Evolutionary conservation across 129 eudicot species (phyloP).

Genomic region (Rutidosis leptorrhynchoides): DNA sequence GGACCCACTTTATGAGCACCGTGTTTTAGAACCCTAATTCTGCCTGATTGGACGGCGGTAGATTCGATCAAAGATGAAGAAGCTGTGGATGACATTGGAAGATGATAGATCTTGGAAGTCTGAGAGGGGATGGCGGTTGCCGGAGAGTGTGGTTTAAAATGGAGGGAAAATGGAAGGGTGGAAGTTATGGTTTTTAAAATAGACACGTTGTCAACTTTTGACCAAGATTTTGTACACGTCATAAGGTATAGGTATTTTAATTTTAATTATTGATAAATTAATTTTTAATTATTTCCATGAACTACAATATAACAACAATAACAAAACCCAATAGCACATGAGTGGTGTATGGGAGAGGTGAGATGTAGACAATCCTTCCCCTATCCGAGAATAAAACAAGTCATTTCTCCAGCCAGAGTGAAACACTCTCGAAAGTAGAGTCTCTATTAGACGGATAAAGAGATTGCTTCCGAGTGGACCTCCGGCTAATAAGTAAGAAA

Average conservation of each 20-base stretch:
- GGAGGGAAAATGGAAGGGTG: constrained; percentile 47
- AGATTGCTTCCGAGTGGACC: too few relatives aligned
- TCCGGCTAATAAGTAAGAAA: too few relatives aligned
- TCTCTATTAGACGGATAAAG: too few relatives aligned
- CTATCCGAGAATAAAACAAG: too few relatives aligned
- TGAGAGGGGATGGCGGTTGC: constrained; percentile 6
- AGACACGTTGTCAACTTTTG: constrained; percentile 44
- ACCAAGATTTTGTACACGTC: constrained; percentile 23
- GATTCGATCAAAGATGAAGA: constrained; percentile 28
- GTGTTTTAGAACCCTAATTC: constrained; percentile 66
- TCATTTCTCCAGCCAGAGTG: too few relatives aligned
- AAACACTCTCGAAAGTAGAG: too few relatives aligned
- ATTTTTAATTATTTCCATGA: too few relatives aligned
- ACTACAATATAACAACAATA: too few relatives aligned
- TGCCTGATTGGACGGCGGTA: constrained; percentile 59
- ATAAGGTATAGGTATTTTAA: not conserved
- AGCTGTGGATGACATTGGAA: constrained; percentile 23
- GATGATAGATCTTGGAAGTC: not conserved
- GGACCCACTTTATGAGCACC: constrained; percentile 41
- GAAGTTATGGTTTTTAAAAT: constrained; percentile 46
- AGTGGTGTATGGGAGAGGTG: too few relatives aligned
- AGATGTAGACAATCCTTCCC: too few relatives aligned
- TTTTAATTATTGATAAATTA: too few relatives aligned
- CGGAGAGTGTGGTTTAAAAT: constrained; percentile 18
- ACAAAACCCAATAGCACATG: too few relatives aligned